Evolutionary conservation across 116 monocot species (phyloP).

Genomic region (Phalaenopsis hybrid): DNA sequence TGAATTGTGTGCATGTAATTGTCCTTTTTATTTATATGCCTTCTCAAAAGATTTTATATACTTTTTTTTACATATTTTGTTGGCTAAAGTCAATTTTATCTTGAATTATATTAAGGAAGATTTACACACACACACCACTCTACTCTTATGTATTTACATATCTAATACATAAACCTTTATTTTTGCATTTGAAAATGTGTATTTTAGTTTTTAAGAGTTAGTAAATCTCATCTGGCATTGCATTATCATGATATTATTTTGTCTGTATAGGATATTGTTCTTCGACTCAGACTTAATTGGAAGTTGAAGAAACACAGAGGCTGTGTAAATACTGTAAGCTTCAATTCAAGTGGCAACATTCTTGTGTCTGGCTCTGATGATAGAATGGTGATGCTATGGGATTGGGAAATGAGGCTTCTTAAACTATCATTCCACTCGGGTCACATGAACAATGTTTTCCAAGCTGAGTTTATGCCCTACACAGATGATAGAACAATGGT

Average conservation of each 20-base stretch:
- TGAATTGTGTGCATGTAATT: too few species aligned
- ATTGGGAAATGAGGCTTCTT: slow-evolving; percentile 50
- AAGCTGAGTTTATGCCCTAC: slow-evolving; percentile 75
- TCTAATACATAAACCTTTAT: too few species aligned
- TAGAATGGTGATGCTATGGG: slow-evolving; percentile 71
- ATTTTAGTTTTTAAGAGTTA: too few species aligned
- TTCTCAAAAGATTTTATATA: too few species aligned
- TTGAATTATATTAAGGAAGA: too few species aligned
- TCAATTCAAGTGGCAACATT: slow-evolving; percentile 65
- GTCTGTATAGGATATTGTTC: slow-evolving; percentile 53
- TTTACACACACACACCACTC: too few species aligned
- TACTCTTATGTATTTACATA: too few species aligned
- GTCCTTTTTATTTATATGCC: too few species aligned
- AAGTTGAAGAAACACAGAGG: slow-evolving; percentile 68
- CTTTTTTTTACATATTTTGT: too few species aligned
- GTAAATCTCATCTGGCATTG: not conserved
- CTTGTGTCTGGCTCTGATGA: slow-evolving; percentile 92
- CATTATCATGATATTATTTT: not conserved
- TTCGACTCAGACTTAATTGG: slow-evolving; percentile 49
- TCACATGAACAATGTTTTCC: slow-evolving; percentile 73
- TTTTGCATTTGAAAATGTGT: too few species aligned
- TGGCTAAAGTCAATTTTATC: too few species aligned
- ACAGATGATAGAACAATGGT: slow-evolving; percentile 52
- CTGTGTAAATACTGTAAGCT: slow-evolving; percentile 88
- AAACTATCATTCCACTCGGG: slow-evolving; percentile 62